Evolutionary conservation across 306 rosid genomes (phyloP).

Genomic region (Pterocarpus macrocarpus): DNA sequence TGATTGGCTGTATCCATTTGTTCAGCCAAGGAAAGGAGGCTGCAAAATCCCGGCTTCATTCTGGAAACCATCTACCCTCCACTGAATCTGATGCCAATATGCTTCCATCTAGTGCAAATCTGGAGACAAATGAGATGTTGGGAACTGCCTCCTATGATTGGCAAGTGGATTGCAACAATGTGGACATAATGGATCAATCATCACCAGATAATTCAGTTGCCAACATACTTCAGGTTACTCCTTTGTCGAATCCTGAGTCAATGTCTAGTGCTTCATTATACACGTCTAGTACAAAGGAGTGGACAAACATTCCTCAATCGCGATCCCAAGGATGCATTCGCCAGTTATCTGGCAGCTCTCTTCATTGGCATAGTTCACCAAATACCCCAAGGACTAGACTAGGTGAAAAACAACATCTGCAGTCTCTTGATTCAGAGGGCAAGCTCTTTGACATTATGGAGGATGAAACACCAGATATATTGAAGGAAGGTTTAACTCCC

Average conservation of each 20-base stretch:
- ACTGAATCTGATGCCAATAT: slow-evolving; percentile 46
- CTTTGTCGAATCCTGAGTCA: slow-evolving; percentile 41
- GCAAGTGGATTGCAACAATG: slow-evolving; percentile 38
- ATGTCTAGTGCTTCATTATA: slow-evolving; percentile 40
- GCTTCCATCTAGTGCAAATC: slow-evolving; percentile 43
- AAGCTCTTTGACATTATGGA: slow-evolving; percentile 56
- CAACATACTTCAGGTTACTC: slow-evolving; percentile 34
- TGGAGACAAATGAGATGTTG: slow-evolving; percentile 43
- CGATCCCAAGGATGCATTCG: slow-evolving; percentile 41
- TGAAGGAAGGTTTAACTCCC: slow-evolving; percentile 60
- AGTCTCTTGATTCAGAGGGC: slow-evolving; percentile 40
- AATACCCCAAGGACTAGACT: slow-evolving; percentile 54
- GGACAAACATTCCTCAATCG: slow-evolving; percentile 34
- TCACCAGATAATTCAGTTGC: slow-evolving; percentile 44
- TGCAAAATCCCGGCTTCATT: slow-evolving; percentile 50
- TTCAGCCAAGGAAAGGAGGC: slow-evolving; percentile 61
- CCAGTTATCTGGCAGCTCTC: slow-evolving; percentile 50
- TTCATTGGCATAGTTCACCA: slow-evolving; percentile 60
- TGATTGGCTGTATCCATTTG: slow-evolving; percentile 18
- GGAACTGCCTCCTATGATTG: slow-evolving; percentile 41
- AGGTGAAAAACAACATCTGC: slow-evolving; percentile 45
- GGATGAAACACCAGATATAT: slow-evolving; percentile 67
- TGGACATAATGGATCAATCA: slow-evolving; percentile 31
- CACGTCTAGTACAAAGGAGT: slow-evolving; percentile 43
- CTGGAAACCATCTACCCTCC: slow-evolving; percentile 50